These are phyloP conservation scores for Penicillium macrosclerotiorum DNA, from an alignment of 495 filamentous ascomycete genomes.

Conservation along the genomic window DNA sequence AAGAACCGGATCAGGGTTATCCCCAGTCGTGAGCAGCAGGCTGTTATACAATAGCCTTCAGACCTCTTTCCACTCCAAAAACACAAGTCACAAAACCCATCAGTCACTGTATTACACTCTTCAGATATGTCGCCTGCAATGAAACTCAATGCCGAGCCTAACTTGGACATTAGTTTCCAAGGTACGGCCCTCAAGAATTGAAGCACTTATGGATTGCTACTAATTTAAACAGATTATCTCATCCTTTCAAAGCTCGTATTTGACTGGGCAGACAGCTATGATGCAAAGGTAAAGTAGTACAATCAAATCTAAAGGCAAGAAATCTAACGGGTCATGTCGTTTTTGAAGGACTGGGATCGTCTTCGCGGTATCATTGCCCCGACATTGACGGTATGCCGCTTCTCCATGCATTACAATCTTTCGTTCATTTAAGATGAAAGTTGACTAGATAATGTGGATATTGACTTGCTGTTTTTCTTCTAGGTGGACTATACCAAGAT, in stretches of 20 bases:
- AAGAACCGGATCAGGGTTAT: too few species aligned
- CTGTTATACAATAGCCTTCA: too few species aligned
- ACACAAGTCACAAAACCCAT: not conserved
- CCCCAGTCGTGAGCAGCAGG: too few species aligned
- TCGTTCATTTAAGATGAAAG: too few species aligned
- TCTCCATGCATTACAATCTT: too few species aligned
- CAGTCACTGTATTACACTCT: not conserved
- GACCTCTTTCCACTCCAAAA: not conserved
- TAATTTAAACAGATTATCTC: slow-evolving; percentile 21
- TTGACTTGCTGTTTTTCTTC: slow-evolving; percentile 1
- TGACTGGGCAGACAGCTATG: slow-evolving; percentile 84
- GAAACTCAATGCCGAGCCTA: slow-evolving; percentile 21
- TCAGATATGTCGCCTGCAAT: slow-evolving; percentile 26
- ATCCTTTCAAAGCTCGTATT: slow-evolving; percentile 40
- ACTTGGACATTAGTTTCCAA: slow-evolving; percentile 29
- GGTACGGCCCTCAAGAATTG: slow-evolving; percentile 7
- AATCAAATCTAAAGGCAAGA: not conserved
- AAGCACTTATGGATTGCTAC: not conserved
- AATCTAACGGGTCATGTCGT: not conserved
- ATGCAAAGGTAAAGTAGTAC: slow-evolving; percentile 50
- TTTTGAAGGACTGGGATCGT: slow-evolving; percentile 61
- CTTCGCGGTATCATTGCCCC: slow-evolving; percentile 70
- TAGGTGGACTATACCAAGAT: slow-evolving; percentile 73
- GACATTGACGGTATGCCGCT: slow-evolving; percentile 50
- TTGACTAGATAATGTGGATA: too few species aligned